Conservation (phyloP, 2,329 filamentous ascomycete species). For the Apiospora saccharicola region DNA sequence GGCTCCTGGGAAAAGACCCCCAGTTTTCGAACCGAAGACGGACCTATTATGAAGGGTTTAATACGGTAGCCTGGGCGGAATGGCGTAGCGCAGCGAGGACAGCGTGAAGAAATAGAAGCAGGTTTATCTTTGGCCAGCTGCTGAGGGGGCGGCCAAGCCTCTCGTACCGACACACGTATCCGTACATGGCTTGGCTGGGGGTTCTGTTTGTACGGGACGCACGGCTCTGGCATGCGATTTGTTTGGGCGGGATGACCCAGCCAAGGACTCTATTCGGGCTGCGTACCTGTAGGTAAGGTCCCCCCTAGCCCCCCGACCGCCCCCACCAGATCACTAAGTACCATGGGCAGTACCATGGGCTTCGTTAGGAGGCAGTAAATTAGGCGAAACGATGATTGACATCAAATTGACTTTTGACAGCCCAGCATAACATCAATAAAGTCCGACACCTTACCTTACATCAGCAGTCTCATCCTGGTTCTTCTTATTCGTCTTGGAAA, state of each 20-base stretch:
- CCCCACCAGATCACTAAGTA: constrained; percentile 7
- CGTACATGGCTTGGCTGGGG: background rate
- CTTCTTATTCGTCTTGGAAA: constrained; percentile 8
- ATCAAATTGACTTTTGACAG: background rate
- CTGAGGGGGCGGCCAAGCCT: background rate
- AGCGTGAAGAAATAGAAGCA: background rate
- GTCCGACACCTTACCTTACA: background rate
- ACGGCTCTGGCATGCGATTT: background rate
- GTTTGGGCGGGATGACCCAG: background rate
- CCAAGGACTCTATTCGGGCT: background rate
- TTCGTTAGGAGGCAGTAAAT: constrained; percentile 5
- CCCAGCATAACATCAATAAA: background rate
- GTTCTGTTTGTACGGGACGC: constrained; percentile 4
- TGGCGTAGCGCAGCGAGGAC: background rate
- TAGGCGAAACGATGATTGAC: constrained; percentile 26
- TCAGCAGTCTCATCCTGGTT: background rate
- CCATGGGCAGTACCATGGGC: constrained; percentile 11
- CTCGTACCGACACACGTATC: background rate
- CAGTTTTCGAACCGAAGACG: constrained; percentile 2
- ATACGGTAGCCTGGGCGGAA: background rate
- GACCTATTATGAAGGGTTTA: constrained; percentile 6
- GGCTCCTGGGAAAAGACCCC: background rate
- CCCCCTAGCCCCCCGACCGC: no score
- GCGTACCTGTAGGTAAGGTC: background rate
- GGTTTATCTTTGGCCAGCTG: background rate